A percentile compares a stretch with the other conserved stretches of the same genome.
These are phyloP conservation scores for Tolypocladium amazonense DNA, from an alignment of 2,329 filamentous ascomycete genomes.

Conservation along the genomic window DNA sequence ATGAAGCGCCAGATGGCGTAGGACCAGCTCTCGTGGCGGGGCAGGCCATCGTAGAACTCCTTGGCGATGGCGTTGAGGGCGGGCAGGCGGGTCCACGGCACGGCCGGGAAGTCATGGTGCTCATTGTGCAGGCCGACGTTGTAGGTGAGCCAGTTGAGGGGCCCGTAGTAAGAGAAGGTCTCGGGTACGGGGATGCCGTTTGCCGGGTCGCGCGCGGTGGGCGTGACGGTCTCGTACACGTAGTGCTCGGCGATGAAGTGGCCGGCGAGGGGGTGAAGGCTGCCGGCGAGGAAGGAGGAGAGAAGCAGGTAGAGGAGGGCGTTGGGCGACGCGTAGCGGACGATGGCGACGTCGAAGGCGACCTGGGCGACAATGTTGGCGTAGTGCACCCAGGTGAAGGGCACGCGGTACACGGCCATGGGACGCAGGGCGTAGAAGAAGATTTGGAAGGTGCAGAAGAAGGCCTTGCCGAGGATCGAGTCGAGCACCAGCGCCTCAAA, in stretches of 20 bases:
- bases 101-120: constrained; percentile 95
- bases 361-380: constrained; percentile 73
- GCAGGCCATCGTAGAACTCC: constrained; percentile 87
- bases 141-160: constrained; percentile 85
- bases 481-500: constrained; percentile 89
- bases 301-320: constrained; percentile 75
- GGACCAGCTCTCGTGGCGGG: constrained; percentile 80
- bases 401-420: constrained; percentile 85
- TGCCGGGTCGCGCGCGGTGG: constrained; percentile 42
- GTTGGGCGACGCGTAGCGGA: constrained; percentile 48
- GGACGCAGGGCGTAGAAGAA: constrained; percentile 96
- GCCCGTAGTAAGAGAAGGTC: constrained; percentile 95
- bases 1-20: constrained; percentile 96
- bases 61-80: constrained; percentile 67
- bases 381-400: constrained; percentile 74
- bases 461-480: constrained; percentile 90
- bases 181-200: constrained; percentile 67
- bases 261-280: constrained; percentile 84
- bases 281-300: constrained; percentile 87
- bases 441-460: constrained; percentile 99
- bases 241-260: constrained; percentile 99
- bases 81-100: constrained; percentile 85
- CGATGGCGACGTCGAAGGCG: constrained; percentile 62
- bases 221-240: constrained; percentile 57
- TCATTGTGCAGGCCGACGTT: constrained; percentile 98